phyloP scores from a whole-genome alignment of 768 basidiomycete genomes.

The Suillus subalutaceus region DNA sequence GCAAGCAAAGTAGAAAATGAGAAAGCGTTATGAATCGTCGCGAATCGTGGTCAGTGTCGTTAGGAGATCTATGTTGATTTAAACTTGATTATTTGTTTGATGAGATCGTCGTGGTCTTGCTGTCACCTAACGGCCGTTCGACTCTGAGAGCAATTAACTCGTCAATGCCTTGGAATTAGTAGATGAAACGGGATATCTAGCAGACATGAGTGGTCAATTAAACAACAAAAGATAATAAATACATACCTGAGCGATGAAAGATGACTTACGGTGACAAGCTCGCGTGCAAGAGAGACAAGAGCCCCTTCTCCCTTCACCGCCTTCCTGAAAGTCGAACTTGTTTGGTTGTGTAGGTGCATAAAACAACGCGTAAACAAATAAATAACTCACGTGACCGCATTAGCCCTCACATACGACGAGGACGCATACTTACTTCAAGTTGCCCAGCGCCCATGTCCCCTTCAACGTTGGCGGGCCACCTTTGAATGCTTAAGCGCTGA shows the following conservation, averaged over 20 bases:
- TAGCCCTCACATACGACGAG: too few relatives aligned
- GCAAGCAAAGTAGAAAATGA: slow-evolving; percentile 7
- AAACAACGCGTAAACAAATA: slow-evolving; percentile 38
- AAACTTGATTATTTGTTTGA: slow-evolving; percentile 19
- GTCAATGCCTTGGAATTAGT: slow-evolving; percentile 26
- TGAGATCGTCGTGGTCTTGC: slow-evolving; percentile 20
- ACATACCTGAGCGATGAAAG: slow-evolving; percentile 27
- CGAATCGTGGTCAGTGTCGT: slow-evolving; percentile 28
- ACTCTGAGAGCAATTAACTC: slow-evolving; percentile 22
- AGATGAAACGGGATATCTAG: slow-evolving; percentile 19
- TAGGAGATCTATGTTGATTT: slow-evolving; percentile 16
- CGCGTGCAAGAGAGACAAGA: slow-evolving; percentile 22
- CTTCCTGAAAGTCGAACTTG: slow-evolving; percentile 34
- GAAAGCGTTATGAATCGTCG: slow-evolving; percentile 21
- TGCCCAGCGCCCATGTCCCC: too few relatives aligned
- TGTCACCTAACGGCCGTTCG: slow-evolving; percentile 13
- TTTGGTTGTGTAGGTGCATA: slow-evolving; percentile 32
- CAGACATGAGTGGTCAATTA: background rate
- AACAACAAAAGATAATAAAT: background rate
- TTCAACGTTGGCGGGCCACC: too few relatives aligned
- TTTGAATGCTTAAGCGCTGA: too few relatives aligned
- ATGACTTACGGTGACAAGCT: slow-evolving; percentile 32
- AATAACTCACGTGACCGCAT: slow-evolving; percentile 15
- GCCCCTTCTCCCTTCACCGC: slow-evolving; percentile 3
- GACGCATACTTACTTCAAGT: too few relatives aligned